phyloP scores from a whole-genome alignment of 768 basidiomycete species.

The Phaeotremella skinneri region DNA sequence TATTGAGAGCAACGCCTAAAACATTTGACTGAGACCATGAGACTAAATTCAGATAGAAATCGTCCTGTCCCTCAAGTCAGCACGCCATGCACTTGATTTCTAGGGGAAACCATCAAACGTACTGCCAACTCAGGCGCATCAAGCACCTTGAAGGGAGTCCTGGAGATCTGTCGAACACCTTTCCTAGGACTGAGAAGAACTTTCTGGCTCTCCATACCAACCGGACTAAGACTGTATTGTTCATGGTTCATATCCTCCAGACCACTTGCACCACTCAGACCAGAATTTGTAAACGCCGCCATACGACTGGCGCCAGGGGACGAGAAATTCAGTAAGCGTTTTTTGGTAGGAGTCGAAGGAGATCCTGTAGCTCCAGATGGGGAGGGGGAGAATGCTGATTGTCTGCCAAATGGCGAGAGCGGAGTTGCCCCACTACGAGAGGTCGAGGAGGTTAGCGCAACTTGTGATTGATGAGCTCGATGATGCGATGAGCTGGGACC shows the following conservation, averaged over 20 bases:
- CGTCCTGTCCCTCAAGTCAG: constrained; percentile 62
- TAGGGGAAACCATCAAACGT: constrained; percentile 17
- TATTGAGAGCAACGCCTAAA: constrained; percentile 84
- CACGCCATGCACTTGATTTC: constrained; percentile 8
- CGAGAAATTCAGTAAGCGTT: constrained; percentile 48
- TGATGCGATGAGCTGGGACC: constrained; percentile 38
- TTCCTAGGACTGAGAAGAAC: constrained; percentile 82
- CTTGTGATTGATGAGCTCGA: constrained; percentile 40
- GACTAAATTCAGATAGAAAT: constrained; percentile 96
- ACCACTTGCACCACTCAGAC: constrained; percentile 36
- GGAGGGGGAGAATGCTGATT: constrained; percentile 43
- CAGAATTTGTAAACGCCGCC: constrained; percentile 54
- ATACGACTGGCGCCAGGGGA: constrained; percentile 56
- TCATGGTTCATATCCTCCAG: constrained; percentile 84
- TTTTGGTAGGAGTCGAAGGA: constrained; percentile 49
- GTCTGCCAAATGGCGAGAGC: constrained; percentile 21
- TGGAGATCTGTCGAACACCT: constrained; percentile 76
- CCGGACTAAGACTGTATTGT: constrained; percentile 85
- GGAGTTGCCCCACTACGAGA: constrained; percentile 26
- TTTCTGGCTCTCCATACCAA: constrained; percentile 74
- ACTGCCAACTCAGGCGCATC: constrained; percentile 91
- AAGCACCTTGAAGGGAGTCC: constrained; percentile 93
- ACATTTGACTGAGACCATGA: constrained; percentile 97
- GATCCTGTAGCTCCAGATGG: constrained; percentile 22
- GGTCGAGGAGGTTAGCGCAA: constrained; percentile 27